Conservation (phyloP, 1,284 basidiomycete species). For the Pascua guehoae region DNA sequence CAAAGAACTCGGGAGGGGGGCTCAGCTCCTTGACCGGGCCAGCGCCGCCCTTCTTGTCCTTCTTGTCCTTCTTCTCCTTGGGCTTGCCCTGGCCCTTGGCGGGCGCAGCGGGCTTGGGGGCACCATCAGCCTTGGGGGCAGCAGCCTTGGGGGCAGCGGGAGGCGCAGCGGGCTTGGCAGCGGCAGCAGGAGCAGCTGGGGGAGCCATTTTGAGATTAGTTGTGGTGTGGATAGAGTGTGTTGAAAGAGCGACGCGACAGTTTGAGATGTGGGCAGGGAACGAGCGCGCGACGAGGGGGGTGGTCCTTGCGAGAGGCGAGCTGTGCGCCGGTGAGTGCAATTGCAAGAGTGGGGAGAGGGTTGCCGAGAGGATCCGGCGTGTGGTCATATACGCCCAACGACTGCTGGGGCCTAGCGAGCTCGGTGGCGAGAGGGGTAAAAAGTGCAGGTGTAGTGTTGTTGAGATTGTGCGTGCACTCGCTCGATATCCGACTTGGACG, state of each 20-base stretch:
- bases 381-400: conserved; percentile 14
- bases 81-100: neutral
- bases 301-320: conserved; percentile 2
- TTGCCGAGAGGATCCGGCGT: conserved; percentile 9
- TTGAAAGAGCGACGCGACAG: neutral
- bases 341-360: conserved; percentile 1
- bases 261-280: neutral
- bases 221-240: conserved; percentile 10
- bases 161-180: conserved; percentile 8
- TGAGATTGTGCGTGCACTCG: neutral
- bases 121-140: neutral
- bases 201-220: conserved; percentile 11
- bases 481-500: neutral
- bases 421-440: neutral
- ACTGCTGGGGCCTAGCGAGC: conserved; percentile 9
- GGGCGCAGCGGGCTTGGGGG: neutral
- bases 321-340: neutral
- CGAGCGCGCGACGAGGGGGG: neutral
- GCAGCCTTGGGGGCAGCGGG: conserved; percentile 1
- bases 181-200: conserved; percentile 7
- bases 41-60: conserved; percentile 18
- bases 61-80: conserved; percentile 48
- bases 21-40: conserved; percentile 57
- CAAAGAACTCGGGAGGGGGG: conserved; percentile 82
- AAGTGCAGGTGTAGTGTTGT: conserved; percentile 6